A percentile compares a stretch with the other conserved stretches of the same genome.
phyloP scores from a whole-genome alignment of 192 early-diverging fungal genomes.

The Mortierella alpina region DNA sequence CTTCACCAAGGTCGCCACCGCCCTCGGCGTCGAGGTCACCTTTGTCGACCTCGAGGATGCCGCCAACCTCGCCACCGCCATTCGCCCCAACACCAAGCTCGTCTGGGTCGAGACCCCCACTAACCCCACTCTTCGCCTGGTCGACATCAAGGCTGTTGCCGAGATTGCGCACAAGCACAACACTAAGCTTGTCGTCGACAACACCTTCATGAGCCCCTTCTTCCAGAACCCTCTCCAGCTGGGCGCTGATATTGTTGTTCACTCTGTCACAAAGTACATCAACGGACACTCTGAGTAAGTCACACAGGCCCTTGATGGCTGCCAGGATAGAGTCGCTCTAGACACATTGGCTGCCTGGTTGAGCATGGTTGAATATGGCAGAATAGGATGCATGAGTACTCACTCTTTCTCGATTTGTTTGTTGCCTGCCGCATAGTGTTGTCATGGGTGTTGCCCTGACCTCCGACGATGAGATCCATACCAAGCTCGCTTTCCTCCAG shows the following conservation, averaged over 20 bases:
- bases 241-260: slow-evolving; percentile 97
- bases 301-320: no score
- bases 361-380: not conserved
- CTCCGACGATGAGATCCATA: slow-evolving; percentile 75
- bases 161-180: slow-evolving; percentile 71
- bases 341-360: not conserved
- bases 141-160: slow-evolving; percentile 81
- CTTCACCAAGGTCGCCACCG: slow-evolving; percentile 83
- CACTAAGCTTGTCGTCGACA: slow-evolving; percentile 81
- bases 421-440: slow-evolving; percentile 55
- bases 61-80: slow-evolving; percentile 66
- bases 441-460: slow-evolving; percentile 96
- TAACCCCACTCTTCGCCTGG: slow-evolving; percentile 86
- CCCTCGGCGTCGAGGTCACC: slow-evolving; percentile 73
- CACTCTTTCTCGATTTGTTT: not conserved
- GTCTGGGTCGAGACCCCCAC: slow-evolving; percentile 92
- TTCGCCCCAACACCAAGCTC: slow-evolving; percentile 81
- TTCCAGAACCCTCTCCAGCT: slow-evolving; percentile 91
- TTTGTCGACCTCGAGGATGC: slow-evolving; percentile 84
- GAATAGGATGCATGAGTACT: not conserved
- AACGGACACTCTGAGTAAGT: slow-evolving; percentile 94
- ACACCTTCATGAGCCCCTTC: slow-evolving; percentile 90
- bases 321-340: no score
- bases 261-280: slow-evolving; percentile 98
- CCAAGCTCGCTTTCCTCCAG: slow-evolving; percentile 90